Base-by-base conservation (phyloP, 768 basidiomycete genomes). In the Daedaleopsis nitida region DNA sequence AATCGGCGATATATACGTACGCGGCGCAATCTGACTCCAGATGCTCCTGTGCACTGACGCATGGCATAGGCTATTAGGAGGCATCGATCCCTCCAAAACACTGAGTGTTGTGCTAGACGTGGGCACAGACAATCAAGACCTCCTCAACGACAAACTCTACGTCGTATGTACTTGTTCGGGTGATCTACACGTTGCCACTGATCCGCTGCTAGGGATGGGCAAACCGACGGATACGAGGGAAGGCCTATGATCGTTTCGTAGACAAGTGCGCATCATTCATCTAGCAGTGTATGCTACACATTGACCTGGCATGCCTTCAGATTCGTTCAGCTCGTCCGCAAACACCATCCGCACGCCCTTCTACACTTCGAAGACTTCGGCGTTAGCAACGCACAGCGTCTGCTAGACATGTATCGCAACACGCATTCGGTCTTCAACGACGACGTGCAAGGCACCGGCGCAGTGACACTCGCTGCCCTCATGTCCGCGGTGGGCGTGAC, bases 311-410 rank as follows among this genome's bases (percentile, higher is more conserved):
- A 14, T 19, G 3, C 32, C 19, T 9, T 21, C n/a, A 89, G 88
- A 66, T 91, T 94, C 67, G 85, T 93, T 3, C 86, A 88, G 64
- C 78, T 93, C 12, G 85, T 93, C 8, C 81, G 86, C 49, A 92
- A 92, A 70, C 73, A 92, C 69, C 81, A 83, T 63, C 88, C 89
- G 0, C 75, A 81, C 58, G 76, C 81, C 68, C 78, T 94, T 4
- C 75, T 91, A 4, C 92, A 96, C 70, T 93, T 94, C 57, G 92
- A 95, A 69, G 92, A 94, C 67, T 93, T 93, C 62, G 91, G 91
- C 4, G 85, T 90, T 2, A 80, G 81, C 32, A 93, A 94, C 63
- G 92, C 92, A 0, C 83, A 89, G 60, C 74, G 83, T 17, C 72
- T 94, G 1, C 78, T 94, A 39, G 78, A 85, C 44, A 75, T 77